Evolutionary conservation across 169 alveolate species (phyloP).

Genomic region (Eimeria sp.): DNA sequence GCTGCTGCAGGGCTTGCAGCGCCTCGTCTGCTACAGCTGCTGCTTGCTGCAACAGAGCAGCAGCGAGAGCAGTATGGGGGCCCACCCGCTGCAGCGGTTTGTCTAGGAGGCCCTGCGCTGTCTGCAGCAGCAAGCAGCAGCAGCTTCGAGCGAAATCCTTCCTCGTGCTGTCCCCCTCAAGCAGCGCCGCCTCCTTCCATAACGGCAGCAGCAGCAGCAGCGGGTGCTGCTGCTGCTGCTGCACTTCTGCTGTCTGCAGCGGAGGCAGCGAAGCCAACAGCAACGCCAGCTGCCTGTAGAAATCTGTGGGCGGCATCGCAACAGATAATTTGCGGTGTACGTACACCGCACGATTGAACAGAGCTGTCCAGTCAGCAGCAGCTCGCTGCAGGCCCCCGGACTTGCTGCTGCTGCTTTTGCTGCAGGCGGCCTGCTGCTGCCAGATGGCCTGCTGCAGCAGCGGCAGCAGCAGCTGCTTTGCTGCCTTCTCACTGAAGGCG

Average conservation of each 20-base stretch:
- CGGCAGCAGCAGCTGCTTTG: slow-evolving; percentile 55
- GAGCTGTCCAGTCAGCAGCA: slow-evolving; percentile 14
- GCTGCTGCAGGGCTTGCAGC: slow-evolving; percentile 4
- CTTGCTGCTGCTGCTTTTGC: slow-evolving; percentile 19
- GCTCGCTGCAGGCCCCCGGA: background rate
- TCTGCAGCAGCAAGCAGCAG: slow-evolving; percentile 59
- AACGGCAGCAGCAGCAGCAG: slow-evolving; percentile 56
- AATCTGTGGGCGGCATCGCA: slow-evolving; percentile 26
- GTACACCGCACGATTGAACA: background rate
- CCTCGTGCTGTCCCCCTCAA: slow-evolving; percentile 9
- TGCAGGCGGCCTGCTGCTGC: slow-evolving; percentile 66
- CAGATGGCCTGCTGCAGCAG: slow-evolving; percentile 53
- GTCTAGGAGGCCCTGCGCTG: slow-evolving; percentile 14
- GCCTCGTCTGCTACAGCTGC: slow-evolving; percentile 35
- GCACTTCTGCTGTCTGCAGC: slow-evolving; percentile 15
- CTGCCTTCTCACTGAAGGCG: slow-evolving; percentile 19
- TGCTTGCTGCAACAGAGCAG: slow-evolving; percentile 65
- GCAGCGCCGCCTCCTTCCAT: slow-evolving; percentile 40
- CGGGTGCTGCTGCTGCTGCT: slow-evolving; percentile 74
- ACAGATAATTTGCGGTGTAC: slow-evolving; percentile 24
- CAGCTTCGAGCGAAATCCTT: slow-evolving; percentile 22
- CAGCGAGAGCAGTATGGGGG: slow-evolving; percentile 28
- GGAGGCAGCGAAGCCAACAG: slow-evolving; percentile 56
- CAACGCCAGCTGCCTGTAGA: slow-evolving; percentile 1
- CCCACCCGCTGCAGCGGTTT: slow-evolving; percentile 2